Evolutionary conservation across 2,329 filamentous ascomycete genomes (phyloP).

Genomic region (Alternaria angustiovoidea): DNA sequence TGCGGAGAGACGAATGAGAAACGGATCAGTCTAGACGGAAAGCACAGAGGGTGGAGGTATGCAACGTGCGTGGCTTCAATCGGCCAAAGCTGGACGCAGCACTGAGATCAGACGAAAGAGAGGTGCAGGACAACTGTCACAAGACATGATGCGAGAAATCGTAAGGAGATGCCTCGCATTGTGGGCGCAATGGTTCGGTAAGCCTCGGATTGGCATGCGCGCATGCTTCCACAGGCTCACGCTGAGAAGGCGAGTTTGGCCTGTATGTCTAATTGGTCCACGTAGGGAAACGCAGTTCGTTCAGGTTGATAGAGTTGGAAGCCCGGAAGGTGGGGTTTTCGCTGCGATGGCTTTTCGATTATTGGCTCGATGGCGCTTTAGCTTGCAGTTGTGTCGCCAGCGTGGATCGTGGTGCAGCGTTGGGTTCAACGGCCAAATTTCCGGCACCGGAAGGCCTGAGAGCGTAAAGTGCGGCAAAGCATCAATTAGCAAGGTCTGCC

Average conservation of each 20-base stretch:
- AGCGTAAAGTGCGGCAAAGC: slow-evolving; percentile 29
- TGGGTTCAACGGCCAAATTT: slow-evolving; percentile 28
- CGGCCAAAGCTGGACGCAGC: slow-evolving; percentile 32
- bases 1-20: slow-evolving; percentile 49
- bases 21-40: slow-evolving; percentile 33
- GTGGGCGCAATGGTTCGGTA: slow-evolving; percentile 37
- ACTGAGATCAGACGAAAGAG: slow-evolving; percentile 37
- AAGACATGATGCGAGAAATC: slow-evolving; percentile 35
- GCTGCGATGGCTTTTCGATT: slow-evolving; percentile 27
- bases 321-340: slow-evolving; percentile 38
- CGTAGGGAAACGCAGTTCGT: slow-evolving; percentile 43
- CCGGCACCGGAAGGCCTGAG: slow-evolving; percentile 27
- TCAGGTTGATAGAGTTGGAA: slow-evolving; percentile 37
- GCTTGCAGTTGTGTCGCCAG: slow-evolving; percentile 38
- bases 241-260: slow-evolving; percentile 36
- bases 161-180: slow-evolving; percentile 34
- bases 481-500: slow-evolving; percentile 29
- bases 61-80: slow-evolving; percentile 42
- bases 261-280: slow-evolving; percentile 47
- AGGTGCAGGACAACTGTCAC: slow-evolving; percentile 45
- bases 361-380: slow-evolving; percentile 38
- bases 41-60: slow-evolving; percentile 35
- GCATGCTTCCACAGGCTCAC: slow-evolving; percentile 32
- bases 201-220: slow-evolving; percentile 43
- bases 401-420: slow-evolving; percentile 36